Conservation (phyloP, 2,329 filamentous ascomycete species). For the Claviceps maximensis region DNA sequence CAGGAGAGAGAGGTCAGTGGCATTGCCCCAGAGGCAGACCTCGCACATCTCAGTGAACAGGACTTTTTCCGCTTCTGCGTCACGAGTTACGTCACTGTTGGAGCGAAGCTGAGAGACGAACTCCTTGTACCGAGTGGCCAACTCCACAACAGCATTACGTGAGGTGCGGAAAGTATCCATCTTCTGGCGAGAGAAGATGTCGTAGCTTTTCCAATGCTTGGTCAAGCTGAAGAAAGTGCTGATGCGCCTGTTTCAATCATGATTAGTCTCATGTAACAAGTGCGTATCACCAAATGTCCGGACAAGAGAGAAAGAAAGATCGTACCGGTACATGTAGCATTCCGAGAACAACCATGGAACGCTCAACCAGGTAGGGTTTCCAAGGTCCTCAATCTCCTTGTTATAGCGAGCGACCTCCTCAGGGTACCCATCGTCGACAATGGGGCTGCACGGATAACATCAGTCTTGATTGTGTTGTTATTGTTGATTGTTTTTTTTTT, state of each 20-base stretch:
- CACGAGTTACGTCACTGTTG: conserved; percentile 36
- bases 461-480: background rate
- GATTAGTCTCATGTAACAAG: background rate
- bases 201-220: conserved; percentile 76
- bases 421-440: conserved; percentile 60
- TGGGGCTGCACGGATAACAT: conserved; percentile 36
- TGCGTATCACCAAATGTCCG: background rate
- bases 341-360: conserved; percentile 83
- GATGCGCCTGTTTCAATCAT: conserved; percentile 45
- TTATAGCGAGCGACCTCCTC: conserved; percentile 84
- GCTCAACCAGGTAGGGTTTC: conserved; percentile 66
- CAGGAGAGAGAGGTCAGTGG: conserved; percentile 82
- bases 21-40: conserved; percentile 95
- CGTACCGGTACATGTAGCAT: conserved; percentile 80
- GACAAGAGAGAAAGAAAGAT: too few relatives aligned
- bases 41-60: conserved; percentile 90
- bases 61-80: conserved; percentile 57
- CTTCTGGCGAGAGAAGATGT: conserved; percentile 83
- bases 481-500: background rate
- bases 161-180: conserved; percentile 86
- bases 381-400: conserved; percentile 62
- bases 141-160: conserved; percentile 69
- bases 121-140: conserved; percentile 66
- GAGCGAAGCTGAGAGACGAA: conserved; percentile 53
- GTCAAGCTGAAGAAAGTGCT: conserved; percentile 65